Percentiles rank a stretch among this genome's conserved stretches.
These are phyloP conservation scores for Fraxinus sp. DNA, from an alignment of 305 asterid genomes.

Conservation along the genomic window DNA sequence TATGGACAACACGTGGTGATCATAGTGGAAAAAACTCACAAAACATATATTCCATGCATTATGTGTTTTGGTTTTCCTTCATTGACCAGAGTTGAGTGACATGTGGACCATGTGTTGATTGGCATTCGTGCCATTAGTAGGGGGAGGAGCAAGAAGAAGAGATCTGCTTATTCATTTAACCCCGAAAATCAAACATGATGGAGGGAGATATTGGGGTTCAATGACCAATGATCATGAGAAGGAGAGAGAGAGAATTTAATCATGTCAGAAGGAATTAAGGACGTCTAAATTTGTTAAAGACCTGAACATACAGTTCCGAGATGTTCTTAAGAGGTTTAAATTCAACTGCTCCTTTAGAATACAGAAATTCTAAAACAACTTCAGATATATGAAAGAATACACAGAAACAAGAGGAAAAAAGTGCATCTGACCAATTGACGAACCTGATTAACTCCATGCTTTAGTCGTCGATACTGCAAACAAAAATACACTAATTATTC, in stretches of 20 bases:
- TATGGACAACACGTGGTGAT: background rate
- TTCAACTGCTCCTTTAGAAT: conserved; percentile 11
- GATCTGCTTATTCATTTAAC: background rate
- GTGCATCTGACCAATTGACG: conserved; percentile 27
- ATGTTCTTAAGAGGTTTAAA: background rate
- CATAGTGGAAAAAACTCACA: background rate
- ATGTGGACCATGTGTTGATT: background rate
- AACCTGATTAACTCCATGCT: conserved; percentile 97
- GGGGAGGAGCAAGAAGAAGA: background rate
- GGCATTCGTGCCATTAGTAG: background rate
- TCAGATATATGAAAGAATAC: conserved; percentile 14
- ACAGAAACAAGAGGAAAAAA: conserved; percentile 26
- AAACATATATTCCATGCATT: background rate
- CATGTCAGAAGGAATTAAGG: background rate
- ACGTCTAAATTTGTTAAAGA: background rate
- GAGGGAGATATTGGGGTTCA: background rate
- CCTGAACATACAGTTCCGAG: background rate
- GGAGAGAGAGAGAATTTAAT: background rate
- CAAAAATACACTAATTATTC: conserved; percentile 29
- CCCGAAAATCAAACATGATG: background rate
- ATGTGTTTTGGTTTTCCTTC: conserved; percentile 1
- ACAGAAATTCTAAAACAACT: conserved; percentile 5
- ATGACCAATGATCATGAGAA: background rate
- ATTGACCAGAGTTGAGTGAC: conserved; percentile 5
- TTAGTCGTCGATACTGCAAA: conserved; percentile 92